Evolutionary conservation across 257 asterid genomes (phyloP).

Genomic region (Catharanthus roseus): DNA sequence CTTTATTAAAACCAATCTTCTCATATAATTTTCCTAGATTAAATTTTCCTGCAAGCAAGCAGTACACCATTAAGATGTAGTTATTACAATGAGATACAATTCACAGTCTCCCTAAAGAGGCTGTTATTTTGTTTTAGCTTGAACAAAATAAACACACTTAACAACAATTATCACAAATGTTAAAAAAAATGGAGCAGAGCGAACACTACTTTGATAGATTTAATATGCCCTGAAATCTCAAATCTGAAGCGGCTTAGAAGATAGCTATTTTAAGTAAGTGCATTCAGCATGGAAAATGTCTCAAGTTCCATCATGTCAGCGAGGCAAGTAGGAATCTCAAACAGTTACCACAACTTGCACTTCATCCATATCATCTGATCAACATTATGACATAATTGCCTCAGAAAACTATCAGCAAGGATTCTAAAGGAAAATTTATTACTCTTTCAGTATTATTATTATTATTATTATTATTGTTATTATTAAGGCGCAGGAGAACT

Average conservation of each 20-base stretch:
- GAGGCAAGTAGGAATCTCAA: neutral
- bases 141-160: neutral
- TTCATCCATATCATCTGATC: neutral
- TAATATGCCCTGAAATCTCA: neutral
- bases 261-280: neutral
- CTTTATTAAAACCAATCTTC: constrained; percentile 85
- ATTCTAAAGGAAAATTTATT: neutral
- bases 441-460: too few species aligned
- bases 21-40: constrained; percentile 81
- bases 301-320: neutral
- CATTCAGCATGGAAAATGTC: neutral
- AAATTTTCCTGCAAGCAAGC: constrained; percentile 61
- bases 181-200: neutral
- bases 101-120: neutral
- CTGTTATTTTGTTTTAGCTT: neutral
- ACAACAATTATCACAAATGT: neutral
- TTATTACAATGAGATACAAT: neutral
- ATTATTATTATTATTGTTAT: neutral
- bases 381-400: neutral
- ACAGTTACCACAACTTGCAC: neutral
- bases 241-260: neutral
- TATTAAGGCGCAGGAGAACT: neutral
- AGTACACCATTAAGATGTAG: neutral
- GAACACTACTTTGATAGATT: too few species aligned
- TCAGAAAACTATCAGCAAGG: neutral